These are phyloP conservation scores for Trichothecium roseum DNA, from an alignment of 2,329 filamentous ascomycete genomes.

Conservation along the genomic window DNA sequence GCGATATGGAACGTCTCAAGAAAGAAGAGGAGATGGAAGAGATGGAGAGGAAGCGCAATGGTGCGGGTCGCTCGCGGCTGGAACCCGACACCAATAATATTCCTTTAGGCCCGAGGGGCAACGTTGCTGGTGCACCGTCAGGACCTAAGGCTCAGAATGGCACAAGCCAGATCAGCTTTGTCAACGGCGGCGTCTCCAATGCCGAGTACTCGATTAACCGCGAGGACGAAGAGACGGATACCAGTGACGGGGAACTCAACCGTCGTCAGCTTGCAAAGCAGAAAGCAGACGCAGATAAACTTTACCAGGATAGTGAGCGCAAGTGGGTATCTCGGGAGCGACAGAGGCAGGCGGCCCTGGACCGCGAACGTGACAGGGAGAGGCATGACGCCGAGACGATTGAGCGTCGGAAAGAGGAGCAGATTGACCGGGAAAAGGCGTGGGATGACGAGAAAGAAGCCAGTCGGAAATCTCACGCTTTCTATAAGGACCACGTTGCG, in stretches of 20 bases:
- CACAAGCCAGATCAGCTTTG: conserved; percentile 47
- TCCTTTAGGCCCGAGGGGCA: conserved; percentile 26
- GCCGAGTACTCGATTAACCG: conserved; percentile 44
- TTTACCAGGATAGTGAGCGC: conserved; percentile 75
- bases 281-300: conserved; percentile 65
- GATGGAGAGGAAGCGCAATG: conserved; percentile 66
- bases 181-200: conserved; percentile 65
- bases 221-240: conserved; percentile 80
- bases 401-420: conserved; percentile 57
- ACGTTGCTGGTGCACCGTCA: conserved; percentile 61
- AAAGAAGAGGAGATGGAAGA: conserved; percentile 90
- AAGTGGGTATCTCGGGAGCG: conserved; percentile 87
- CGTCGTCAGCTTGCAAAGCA: conserved; percentile 60
- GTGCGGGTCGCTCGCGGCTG: conserved; percentile 48
- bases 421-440: conserved; percentile 52
- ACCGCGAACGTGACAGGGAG: conserved; percentile 75
- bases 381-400: conserved; percentile 59
- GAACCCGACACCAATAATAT: conserved; percentile 58
- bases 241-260: conserved; percentile 79
- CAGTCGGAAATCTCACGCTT: conserved; percentile 60
- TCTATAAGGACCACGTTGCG: conserved; percentile 75
- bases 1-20: conserved; percentile 78
- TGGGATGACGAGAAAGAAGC: conserved; percentile 89
- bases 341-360: conserved; percentile 70
- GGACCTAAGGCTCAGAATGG: conserved; percentile 55